A percentile compares a stretch with the other conserved stretches of the same genome.
These are phyloP conservation scores for Pseudocercospora crystallina DNA, from an alignment of 2,329 filamentous ascomycete genomes.

Conservation along the genomic window DNA sequence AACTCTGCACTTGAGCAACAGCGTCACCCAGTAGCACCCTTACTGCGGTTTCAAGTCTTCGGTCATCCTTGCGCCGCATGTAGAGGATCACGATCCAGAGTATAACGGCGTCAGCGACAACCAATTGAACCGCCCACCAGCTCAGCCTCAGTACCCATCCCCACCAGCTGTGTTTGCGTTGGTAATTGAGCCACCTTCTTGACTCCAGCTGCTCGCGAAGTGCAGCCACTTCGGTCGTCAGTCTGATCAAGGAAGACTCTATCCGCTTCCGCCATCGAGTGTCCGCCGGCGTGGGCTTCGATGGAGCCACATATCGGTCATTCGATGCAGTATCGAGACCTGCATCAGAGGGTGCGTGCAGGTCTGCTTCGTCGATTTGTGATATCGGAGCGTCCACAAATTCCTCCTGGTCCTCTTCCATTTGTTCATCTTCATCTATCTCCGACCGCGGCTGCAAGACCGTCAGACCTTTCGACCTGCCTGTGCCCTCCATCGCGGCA, in stretches of 20 bases:
- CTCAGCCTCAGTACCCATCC: constrained; percentile 71
- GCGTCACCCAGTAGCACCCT: constrained; percentile 59
- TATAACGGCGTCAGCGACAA: constrained; percentile 69
- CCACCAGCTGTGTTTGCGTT: constrained; percentile 62
- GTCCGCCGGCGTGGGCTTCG: constrained; percentile 33
- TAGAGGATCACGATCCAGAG: constrained; percentile 67
- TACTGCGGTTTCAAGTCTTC: constrained; percentile 71
- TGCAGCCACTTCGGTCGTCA: constrained; percentile 90
- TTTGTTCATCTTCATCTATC: constrained; percentile 43
- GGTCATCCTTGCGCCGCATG: constrained; percentile 70
- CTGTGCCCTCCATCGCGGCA: constrained; percentile 28
- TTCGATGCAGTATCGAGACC: constrained; percentile 11
- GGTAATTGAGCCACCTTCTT: constrained; percentile 68
- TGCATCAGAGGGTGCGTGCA: constrained; percentile 22
- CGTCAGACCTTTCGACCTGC: constrained; percentile 37
- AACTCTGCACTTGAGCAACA: constrained; percentile 37
- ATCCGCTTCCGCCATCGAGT: constrained; percentile 76
- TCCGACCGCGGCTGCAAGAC: constrained; percentile 85
- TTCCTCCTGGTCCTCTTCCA: constrained; percentile 44
- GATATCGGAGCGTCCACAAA: constrained; percentile 52
- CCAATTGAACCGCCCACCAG: constrained; percentile 70
- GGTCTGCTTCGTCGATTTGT: constrained; percentile 41
- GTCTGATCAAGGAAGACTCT: constrained; percentile 79
- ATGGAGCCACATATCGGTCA: constrained; percentile 14
- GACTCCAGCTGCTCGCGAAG: constrained; percentile 85